phyloP scores from a whole-genome alignment of 129 eudicot species.

The Lactuca sativa region DNA sequence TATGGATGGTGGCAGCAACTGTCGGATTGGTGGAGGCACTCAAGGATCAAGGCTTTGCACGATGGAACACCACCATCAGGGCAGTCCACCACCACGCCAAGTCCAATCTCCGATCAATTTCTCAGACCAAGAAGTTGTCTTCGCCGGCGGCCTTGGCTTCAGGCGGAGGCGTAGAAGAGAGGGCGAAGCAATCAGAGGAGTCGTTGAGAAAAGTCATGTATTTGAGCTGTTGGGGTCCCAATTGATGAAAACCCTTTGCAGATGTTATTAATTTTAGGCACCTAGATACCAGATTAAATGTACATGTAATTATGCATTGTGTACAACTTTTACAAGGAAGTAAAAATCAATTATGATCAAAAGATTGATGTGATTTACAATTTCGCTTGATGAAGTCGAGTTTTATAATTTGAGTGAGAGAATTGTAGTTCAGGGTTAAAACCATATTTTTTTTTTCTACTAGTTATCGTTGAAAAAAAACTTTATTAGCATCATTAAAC shows the following conservation, averaged over 20 bases:
- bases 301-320: not conserved
- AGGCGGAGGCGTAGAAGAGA: not conserved
- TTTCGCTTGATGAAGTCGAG: not conserved
- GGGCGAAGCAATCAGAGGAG: conserved; percentile 31
- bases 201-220: conserved; percentile 23
- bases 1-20: conserved; percentile 47
- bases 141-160: conserved; percentile 23
- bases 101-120: no score
- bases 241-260: not conserved
- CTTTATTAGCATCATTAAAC: no score
- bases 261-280: not conserved
- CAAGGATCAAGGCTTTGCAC: conserved; percentile 57
- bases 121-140: conserved; percentile 1
- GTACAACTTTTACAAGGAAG: not conserved
- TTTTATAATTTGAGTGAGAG: no score
- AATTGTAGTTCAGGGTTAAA: no score
- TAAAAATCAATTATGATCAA: not conserved
- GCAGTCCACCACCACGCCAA: no score
- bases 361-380: not conserved
- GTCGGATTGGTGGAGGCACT: conserved; percentile 51
- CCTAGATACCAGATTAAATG: not conserved
- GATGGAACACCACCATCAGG: conserved; percentile 40
- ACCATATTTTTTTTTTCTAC: not conserved
- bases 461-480: no score
- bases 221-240: conserved; percentile 24